Percentiles rank a stretch among this genome's conserved stretches.
phyloP scores from a whole-genome alignment of 1,139 yeast species.

The Wickerhamiella infanticola region DNA sequence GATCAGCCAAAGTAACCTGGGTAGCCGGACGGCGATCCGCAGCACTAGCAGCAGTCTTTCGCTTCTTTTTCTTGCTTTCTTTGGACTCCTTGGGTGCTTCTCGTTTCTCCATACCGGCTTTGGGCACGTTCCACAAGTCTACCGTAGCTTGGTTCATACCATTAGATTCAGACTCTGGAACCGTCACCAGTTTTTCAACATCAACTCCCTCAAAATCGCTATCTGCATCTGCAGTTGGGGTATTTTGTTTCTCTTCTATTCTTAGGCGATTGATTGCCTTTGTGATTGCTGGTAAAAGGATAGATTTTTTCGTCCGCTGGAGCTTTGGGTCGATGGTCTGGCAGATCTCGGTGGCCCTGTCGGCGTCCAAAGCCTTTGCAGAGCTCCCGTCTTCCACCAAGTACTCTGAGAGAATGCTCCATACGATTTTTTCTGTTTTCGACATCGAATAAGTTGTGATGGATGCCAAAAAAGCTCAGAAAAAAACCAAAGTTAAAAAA shows the following conservation, averaged over 20 bases:
- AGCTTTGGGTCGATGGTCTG: constrained; percentile 37
- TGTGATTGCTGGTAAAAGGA: constrained; percentile 44
- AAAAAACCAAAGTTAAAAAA: too few relatives aligned
- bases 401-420: constrained; percentile 11
- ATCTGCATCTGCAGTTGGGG: constrained; percentile 14
- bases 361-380: constrained; percentile 8
- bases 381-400: constrained; percentile 12
- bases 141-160: constrained; percentile 64
- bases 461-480: too few relatives aligned
- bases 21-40: constrained; percentile 17
- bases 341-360: constrained; percentile 12
- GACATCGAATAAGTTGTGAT: not conserved
- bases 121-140: constrained; percentile 41
- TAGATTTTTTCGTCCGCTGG: constrained; percentile 47
- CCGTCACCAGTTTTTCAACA: constrained; percentile 43
- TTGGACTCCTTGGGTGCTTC: constrained; percentile 9
- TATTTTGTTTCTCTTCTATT: constrained; percentile 24
- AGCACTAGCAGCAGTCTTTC: constrained; percentile 21
- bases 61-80: constrained; percentile 19
- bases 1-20: constrained; percentile 41
- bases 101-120: constrained; percentile 11
- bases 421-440: constrained; percentile 8
- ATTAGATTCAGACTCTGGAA: constrained; percentile 27
- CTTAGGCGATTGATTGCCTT: constrained; percentile 32
- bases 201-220: constrained; percentile 32